Conservation (phyloP, 2,329 filamentous ascomycete genomes). For the Volutella citrinella region DNA sequence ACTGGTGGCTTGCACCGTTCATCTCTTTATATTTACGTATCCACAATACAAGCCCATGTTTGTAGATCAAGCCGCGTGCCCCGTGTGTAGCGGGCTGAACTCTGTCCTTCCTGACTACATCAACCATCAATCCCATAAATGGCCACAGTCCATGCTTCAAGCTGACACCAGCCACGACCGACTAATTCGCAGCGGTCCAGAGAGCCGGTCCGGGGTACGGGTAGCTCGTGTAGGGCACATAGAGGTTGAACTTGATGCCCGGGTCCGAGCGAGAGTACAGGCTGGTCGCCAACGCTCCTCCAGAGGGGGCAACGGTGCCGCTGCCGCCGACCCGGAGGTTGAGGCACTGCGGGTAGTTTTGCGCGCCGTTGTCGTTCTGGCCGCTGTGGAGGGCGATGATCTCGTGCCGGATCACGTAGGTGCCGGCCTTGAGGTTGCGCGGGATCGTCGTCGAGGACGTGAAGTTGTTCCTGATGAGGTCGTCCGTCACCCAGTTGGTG, state of each 20-base stretch:
- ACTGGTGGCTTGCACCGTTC: too few species aligned
- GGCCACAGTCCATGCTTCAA: too few species aligned
- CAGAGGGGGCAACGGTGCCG: conserved; percentile 26
- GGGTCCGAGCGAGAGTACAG: conserved; percentile 22
- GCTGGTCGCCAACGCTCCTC: conserved; percentile 24
- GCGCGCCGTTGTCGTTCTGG: conserved; percentile 40
- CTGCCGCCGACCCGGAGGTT: conserved; percentile 43
- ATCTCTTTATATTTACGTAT: too few species aligned
- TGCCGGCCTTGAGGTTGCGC: conserved; percentile 28
- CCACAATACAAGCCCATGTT: too few species aligned
- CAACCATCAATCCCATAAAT: too few species aligned
- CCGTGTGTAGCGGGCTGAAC: too few species aligned
- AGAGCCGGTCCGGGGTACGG: conserved; percentile 18
- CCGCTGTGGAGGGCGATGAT: too few species aligned
- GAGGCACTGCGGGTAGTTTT: conserved; percentile 50
- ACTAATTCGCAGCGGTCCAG: conserved; percentile 15
- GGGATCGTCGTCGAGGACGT: conserved; percentile 29
- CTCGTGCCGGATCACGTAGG: conserved; percentile 48
- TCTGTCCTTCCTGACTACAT: too few species aligned
- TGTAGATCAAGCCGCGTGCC: too few species aligned
- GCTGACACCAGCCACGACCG: too few species aligned
- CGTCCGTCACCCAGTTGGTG: conserved; percentile 30
- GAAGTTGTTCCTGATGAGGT: conserved; percentile 40
- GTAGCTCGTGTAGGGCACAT: conserved; percentile 18
- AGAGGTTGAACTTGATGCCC: conserved; percentile 27